These are phyloP conservation scores for Pseudogymnoascus sp. DNA, from an alignment of 2,329 filamentous ascomycete species.

Conservation along the genomic window DNA sequence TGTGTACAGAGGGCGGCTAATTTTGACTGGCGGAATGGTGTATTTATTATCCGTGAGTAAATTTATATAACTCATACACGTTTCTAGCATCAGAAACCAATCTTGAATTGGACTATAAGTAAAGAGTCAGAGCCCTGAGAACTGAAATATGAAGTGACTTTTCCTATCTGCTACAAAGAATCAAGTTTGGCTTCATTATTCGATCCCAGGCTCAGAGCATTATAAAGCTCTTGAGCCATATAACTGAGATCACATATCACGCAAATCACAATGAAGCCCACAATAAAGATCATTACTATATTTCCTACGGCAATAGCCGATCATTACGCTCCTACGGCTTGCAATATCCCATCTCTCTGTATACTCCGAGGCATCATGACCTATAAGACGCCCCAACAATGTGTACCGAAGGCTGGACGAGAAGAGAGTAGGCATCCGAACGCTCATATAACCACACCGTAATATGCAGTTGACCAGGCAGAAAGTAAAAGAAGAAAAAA, in stretches of 20 bases:
- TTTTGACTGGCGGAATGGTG: not conserved
- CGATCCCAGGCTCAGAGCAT: not conserved
- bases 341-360: constrained; percentile 7
- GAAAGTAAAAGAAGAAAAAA: not conserved
- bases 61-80: not conserved
- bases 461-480: constrained; percentile 8
- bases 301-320: constrained; percentile 5
- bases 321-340: not conserved
- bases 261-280: not conserved
- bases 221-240: not conserved
- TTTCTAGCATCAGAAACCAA: not conserved
- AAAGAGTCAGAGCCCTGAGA: not conserved
- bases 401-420: constrained; percentile 5
- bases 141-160: not conserved
- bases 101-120: not conserved
- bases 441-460: constrained; percentile 4
- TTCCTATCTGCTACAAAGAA: not conserved
- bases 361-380: constrained; percentile 7
- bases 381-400: constrained; percentile 9
- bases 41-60: not conserved
- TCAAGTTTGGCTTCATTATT: not conserved
- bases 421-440: constrained; percentile 1
- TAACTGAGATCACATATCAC: not conserved
- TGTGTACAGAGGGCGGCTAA: not conserved
- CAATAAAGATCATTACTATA: not conserved